Evolutionary conservation across 2,329 filamentous ascomycete genomes (phyloP).

Genomic region (Cytospora chrysosperma): DNA sequence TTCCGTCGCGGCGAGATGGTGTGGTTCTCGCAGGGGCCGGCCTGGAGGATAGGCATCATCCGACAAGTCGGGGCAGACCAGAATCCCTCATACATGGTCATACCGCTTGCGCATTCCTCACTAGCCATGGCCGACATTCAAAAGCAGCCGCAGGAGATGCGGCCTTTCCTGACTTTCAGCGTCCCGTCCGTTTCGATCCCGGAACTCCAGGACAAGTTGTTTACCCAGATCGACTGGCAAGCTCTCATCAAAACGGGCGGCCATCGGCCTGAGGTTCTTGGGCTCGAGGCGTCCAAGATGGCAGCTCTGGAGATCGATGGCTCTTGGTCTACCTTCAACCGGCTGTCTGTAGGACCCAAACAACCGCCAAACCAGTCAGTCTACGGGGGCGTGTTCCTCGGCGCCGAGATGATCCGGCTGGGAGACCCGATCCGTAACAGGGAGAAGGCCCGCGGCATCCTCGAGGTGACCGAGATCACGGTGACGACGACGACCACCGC

Average conservation of each 20-base stretch:
- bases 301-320: conserved; percentile 37
- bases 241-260: conserved; percentile 24
- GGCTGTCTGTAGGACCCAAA: conserved; percentile 24
- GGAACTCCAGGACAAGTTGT: conserved; percentile 30
- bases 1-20: conserved; percentile 38
- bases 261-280: conserved; percentile 28
- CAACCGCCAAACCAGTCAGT: conserved; percentile 24
- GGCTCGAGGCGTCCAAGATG: conserved; percentile 40
- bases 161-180: conserved; percentile 39
- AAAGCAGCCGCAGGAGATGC: conserved; percentile 33
- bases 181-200: conserved; percentile 32
- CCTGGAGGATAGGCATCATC: conserved; percentile 38
- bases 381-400: conserved; percentile 37
- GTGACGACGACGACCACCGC: conserved; percentile 15
- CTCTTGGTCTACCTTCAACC: conserved; percentile 36
- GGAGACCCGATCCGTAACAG: conserved; percentile 37
- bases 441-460: conserved; percentile 16
- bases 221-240: conserved; percentile 34
- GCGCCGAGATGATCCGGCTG: conserved; percentile 37
- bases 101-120: conserved; percentile 33
- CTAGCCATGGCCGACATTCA: conserved; percentile 26
- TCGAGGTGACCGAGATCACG: conserved; percentile 31
- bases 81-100: conserved; percentile 29
- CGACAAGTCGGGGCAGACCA: conserved; percentile 24
- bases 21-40: conserved; percentile 35